Conservation (phyloP, 257 asterid genomes). For the Capsicum rhomboideum region DNA sequence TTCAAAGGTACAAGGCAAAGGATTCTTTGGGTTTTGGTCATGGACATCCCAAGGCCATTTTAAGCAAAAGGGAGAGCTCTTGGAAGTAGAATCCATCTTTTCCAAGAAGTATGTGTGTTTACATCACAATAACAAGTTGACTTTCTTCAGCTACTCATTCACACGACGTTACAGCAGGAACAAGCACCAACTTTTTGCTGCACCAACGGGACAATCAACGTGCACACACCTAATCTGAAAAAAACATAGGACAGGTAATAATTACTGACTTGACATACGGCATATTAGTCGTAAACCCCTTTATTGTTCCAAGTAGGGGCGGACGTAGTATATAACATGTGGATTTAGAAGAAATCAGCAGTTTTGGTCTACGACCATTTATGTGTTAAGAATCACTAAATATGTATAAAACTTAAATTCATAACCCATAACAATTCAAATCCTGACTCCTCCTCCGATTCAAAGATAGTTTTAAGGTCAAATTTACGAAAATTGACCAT, state of each 20-base stretch:
- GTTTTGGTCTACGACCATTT: not conserved
- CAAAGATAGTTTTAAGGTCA: not conserved
- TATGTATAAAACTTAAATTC: not conserved
- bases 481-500: not conserved
- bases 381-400: not conserved
- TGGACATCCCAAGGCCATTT: slow-evolving; percentile 67
- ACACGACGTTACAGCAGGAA: not conserved
- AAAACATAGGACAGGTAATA: not conserved
- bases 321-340: not conserved
- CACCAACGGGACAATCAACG: not conserved
- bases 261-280: not conserved
- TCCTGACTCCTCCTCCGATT: not conserved
- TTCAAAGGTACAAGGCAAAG: slow-evolving; percentile 43
- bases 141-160: not conserved
- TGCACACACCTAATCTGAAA: not conserved
- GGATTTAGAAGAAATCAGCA: not conserved
- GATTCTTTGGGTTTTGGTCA: slow-evolving; percentile 14
- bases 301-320: not conserved
- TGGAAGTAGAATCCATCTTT: slow-evolving; percentile 35
- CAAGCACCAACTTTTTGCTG: not conserved
- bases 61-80: slow-evolving; percentile 44
- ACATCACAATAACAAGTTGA: not conserved
- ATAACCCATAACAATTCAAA: not conserved
- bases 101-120: not conserved
- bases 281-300: not conserved